These are phyloP conservation scores for Fomitopsis serialis DNA, from an alignment of 768 basidiomycete species.

Conservation along the genomic window DNA sequence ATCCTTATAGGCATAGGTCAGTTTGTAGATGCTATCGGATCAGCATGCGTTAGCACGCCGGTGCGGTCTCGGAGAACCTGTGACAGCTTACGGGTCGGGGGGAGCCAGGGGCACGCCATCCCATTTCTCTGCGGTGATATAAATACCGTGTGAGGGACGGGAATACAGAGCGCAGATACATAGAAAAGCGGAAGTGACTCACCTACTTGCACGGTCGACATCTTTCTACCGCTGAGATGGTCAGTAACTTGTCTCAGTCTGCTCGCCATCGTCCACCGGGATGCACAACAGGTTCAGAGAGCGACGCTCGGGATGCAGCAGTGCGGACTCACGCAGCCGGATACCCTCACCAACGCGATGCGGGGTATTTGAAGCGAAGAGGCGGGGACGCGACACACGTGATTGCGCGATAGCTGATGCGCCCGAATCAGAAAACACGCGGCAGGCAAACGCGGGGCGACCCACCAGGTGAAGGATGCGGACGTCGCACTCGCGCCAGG, in stretches of 20 bases:
- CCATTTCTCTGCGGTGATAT: conserved; percentile 55
- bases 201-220: conserved; percentile 45
- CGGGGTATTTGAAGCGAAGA: conserved; percentile 29
- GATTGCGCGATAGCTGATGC: background rate
- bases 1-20: conserved; percentile 84
- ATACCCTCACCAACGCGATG: conserved; percentile 1
- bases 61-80: conserved; percentile 4
- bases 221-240: conserved; percentile 38
- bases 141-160: background rate
- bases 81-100: conserved; percentile 63
- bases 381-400: background rate
- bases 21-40: conserved; percentile 72
- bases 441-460: background rate
- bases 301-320: no score
- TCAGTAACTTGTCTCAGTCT: conserved; percentile 57
- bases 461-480: background rate
- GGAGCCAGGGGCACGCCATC: conserved; percentile 75
- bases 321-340: background rate
- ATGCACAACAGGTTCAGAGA: no score
- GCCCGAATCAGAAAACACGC: background rate
- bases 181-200: conserved; percentile 22
- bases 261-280: conserved; percentile 13
- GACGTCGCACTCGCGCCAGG: background rate
- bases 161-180: background rate
- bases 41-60: conserved; percentile 3